phyloP scores from a whole-genome alignment of 2,329 filamentous ascomycete genomes.

The Amauroascus verrucosus region DNA sequence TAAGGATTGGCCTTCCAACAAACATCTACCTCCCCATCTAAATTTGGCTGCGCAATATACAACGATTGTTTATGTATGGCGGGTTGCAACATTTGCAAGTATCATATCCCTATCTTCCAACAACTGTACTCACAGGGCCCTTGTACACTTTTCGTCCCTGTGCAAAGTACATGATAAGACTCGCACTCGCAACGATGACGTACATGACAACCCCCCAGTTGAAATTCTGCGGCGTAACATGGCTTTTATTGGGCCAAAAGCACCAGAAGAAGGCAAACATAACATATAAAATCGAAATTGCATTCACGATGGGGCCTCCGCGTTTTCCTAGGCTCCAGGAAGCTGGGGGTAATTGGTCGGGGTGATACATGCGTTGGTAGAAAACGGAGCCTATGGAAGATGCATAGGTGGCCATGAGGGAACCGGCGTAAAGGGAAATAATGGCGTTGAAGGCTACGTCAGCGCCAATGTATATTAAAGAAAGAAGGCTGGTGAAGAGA shows the following conservation, averaged over 20 bases:
- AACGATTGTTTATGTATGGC: neutral
- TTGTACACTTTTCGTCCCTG: slow-evolving; percentile 24
- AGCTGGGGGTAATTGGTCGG: slow-evolving; percentile 34
- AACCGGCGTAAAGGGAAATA: slow-evolving; percentile 30
- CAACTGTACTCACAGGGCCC: slow-evolving; percentile 18
- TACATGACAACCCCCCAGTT: slow-evolving; percentile 35
- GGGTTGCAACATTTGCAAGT: neutral
- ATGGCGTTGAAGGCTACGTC: slow-evolving; percentile 36
- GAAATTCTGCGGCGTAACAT: slow-evolving; percentile 8
- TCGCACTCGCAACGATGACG: slow-evolving; percentile 29
- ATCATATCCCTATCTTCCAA: neutral
- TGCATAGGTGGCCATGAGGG: slow-evolving; percentile 34
- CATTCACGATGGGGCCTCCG: slow-evolving; percentile 18
- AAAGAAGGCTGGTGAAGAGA: slow-evolving; percentile 28
- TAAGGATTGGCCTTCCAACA: no score
- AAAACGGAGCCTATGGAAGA: slow-evolving; percentile 39
- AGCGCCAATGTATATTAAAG: slow-evolving; percentile 38
- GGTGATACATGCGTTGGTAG: slow-evolving; percentile 35
- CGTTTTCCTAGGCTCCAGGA: slow-evolving; percentile 39
- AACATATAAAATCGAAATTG: slow-evolving; percentile 9
- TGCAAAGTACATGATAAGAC: slow-evolving; percentile 31
- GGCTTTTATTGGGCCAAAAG: slow-evolving; percentile 14
- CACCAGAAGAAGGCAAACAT: slow-evolving; percentile 16
- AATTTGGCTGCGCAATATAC: no score
- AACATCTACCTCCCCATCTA: no score